Percentiles rank a stretch among this genome's conserved stretches.
Evolutionary conservation across 2,329 filamentous ascomycete species (phyloP).

Genomic region (Pestalotiopsis sp.): DNA sequence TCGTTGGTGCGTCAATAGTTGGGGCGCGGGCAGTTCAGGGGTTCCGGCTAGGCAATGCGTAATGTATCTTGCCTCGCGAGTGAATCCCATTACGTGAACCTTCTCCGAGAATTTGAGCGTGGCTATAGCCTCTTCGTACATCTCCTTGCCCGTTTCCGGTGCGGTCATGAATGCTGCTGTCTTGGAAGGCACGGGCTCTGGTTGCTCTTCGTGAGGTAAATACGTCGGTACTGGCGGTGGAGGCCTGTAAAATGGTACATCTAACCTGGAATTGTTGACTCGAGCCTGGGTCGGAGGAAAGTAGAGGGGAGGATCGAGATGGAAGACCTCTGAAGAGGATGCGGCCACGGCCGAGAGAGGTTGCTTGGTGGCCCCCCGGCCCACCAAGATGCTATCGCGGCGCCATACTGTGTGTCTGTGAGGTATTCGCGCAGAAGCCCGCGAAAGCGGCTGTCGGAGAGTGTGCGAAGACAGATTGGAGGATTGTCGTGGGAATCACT

Average conservation of each 20-base stretch:
- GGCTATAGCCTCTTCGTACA: constrained; percentile 3
- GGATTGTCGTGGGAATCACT: constrained; percentile 15
- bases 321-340: constrained; percentile 18
- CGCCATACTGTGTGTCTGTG: constrained; percentile 37
- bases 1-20: constrained; percentile 58
- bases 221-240: constrained; percentile 6
- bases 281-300: constrained; percentile 4
- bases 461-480: constrained; percentile 34
- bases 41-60: constrained; percentile 63
- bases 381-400: constrained; percentile 36
- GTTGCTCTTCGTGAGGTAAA: background rate
- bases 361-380: constrained; percentile 36
- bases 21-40: constrained; percentile 61
- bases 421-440: constrained; percentile 44
- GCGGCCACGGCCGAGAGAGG: constrained; percentile 23
- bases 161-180: background rate
- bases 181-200: constrained; percentile 4
- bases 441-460: constrained; percentile 35
- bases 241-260: constrained; percentile 6
- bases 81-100: constrained; percentile 64
- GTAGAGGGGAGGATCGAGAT: constrained; percentile 21
- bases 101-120: constrained; percentile 35
- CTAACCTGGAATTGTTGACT: background rate
- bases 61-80: constrained; percentile 63
- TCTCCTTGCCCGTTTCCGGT: background rate